Base-by-base conservation (phyloP, 768 basidiomycete species). In the Naganishia kalamii region DNA sequence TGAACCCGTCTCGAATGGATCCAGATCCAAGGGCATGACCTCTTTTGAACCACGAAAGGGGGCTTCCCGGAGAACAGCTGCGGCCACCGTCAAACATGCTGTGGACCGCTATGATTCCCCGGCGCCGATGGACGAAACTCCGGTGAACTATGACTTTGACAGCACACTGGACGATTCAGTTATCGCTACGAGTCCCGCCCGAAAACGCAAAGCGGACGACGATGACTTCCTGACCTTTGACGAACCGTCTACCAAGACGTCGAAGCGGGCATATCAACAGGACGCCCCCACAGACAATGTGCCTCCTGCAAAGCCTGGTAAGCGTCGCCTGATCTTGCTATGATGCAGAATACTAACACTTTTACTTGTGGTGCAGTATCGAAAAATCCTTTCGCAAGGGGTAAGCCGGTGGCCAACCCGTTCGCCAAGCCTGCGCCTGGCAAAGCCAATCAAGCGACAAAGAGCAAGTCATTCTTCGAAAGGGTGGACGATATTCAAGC, bases 391-490 rank as follows among this genome's bases (percentile, higher is more conserved):
- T 78, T 78, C 47, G 75, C 75, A 15, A 71, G 73, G 59, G 43
- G 60, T 7, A 76, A 76, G 59, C 30, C 66, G 5, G 49, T 60
- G 1, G 71, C 64, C 10, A 78, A 78, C 60, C 77, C 77, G 6
- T 78, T 78, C 54, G 75, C 77, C 17, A 74, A 72, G 63, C 63
- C 71, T 4, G 57, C 73, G 2, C 35, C 46, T 17, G 69, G 63
- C 19, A 70, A 68, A 48, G 68, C 71, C 1, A 66, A 72, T 2
- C 70, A 73, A 57, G 65, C 73, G 11, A 60, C 46, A 10, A 78
- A 78, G 43, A 72, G 70, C 48, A 76, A 75, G 8, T 72, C 70
- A 13, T 78, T 78, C 71, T 78, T 78, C 66, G 75, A 78, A 40
- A 50, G 74, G 23, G 74, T 78, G 15, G 77, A 76, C 35, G 63